Evolutionary conservation across 306 rosid genomes (phyloP).

Genomic region (Malus domestica): ASM211411v1 NC_041790.1:15634501-15635000

Average conservation of each 20-base stretch:
- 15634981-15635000: constrained; percentile 48
- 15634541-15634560: too few species aligned
- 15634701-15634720: too few species aligned
- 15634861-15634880: background rate
- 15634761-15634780: background rate
- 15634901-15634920: background rate
- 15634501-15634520: too few species aligned
- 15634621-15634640: background rate
- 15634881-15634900: background rate
- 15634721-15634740: background rate
- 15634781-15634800: background rate
- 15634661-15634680: too few species aligned
- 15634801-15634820: background rate
- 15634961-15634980: background rate
- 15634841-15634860: background rate
- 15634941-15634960: background rate
- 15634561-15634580: too few species aligned
- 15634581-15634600: background rate
- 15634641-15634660: background rate
- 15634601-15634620: too few species aligned
- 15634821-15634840: too few species aligned
- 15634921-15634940: background rate
- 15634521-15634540: too few species aligned
- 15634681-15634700: background rate
- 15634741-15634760: too few species aligned